Percentiles rank a stretch among this genome's conserved stretches.
These are phyloP conservation scores for Waltergamsia citrina DNA, from an alignment of 2,329 filamentous ascomycete genomes.

Conservation along the genomic window DNA sequence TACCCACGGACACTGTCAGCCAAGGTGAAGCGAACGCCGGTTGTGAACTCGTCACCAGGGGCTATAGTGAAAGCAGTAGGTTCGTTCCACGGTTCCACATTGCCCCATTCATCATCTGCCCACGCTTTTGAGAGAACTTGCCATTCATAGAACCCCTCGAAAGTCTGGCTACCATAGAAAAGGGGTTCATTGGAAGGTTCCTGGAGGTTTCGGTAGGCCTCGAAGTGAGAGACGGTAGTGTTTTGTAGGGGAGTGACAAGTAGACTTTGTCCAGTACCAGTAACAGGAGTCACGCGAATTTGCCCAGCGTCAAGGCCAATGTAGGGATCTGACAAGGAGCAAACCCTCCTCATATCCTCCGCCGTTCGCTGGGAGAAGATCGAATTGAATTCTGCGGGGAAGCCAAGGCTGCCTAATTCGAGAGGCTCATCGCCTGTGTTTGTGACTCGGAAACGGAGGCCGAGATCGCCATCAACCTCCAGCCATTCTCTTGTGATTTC, in stretches of 20 bases:
- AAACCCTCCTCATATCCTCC: constrained; percentile 36
- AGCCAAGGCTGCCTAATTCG: constrained; percentile 47
- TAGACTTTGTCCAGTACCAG: constrained; percentile 41
- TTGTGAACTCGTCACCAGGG: constrained; percentile 32
- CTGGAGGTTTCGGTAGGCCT: constrained; percentile 43
- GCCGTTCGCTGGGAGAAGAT: constrained; percentile 45
- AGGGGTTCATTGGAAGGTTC: constrained; percentile 31
- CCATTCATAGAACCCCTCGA: constrained; percentile 54
- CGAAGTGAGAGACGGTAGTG: constrained; percentile 32
- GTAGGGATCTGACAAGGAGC: constrained; percentile 48
- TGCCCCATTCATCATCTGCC: constrained; percentile 45
- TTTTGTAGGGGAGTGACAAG: constrained; percentile 47
- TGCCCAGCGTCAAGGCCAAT: constrained; percentile 51
- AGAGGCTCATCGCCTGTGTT: constrained; percentile 30
- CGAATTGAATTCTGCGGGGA: constrained; percentile 53
- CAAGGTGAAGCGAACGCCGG: constrained; percentile 42
- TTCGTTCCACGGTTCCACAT: constrained; percentile 41
- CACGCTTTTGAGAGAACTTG: constrained; percentile 43
- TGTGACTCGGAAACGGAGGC: constrained; percentile 38
- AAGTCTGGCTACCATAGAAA: constrained; percentile 42
- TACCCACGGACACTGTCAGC: constrained; percentile 34
- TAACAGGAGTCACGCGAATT: constrained; percentile 40
- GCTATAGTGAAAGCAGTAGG: constrained; percentile 35
- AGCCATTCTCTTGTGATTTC: constrained; percentile 43
- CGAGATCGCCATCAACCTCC: constrained; percentile 35